Percentiles rank a stretch among this genome's conserved stretches.
phyloP scores from a whole-genome alignment of 495 filamentous ascomycete genomes.

The Penicillium egyptiacum region DNA sequence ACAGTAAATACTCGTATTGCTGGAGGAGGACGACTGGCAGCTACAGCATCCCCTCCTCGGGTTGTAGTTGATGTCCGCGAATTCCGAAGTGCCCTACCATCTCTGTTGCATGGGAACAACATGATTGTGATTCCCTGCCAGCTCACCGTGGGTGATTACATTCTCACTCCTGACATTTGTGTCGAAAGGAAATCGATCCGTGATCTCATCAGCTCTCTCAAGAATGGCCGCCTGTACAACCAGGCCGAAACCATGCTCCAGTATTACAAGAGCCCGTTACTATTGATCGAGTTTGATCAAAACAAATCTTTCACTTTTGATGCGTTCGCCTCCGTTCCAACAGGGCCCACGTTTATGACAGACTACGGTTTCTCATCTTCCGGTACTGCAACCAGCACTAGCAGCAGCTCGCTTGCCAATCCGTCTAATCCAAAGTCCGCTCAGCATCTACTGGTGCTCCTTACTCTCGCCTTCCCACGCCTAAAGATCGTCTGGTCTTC shows the following conservation, averaged over 20 bases:
- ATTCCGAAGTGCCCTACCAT: constrained; percentile 89
- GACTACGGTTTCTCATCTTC: constrained; percentile 68
- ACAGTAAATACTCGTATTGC: constrained; percentile 97
- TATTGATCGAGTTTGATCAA: constrained; percentile 96
- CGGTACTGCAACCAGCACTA: constrained; percentile 54
- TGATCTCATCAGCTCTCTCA: constrained; percentile 88
- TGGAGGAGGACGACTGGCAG: constrained; percentile 82
- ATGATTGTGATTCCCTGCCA: constrained; percentile 89
- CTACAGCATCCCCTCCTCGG: constrained; percentile 86
- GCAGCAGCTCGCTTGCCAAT: constrained; percentile 44
- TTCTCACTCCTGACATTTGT: constrained; percentile 85
- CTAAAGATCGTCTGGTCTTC: constrained; percentile 92
- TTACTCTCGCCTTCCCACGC: constrained; percentile 88
- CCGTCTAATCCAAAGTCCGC: constrained; percentile 63
- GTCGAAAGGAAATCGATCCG: constrained; percentile 91
- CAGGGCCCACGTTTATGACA: constrained; percentile 40
- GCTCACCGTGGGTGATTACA: constrained; percentile 95
- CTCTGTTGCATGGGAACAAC: constrained; percentile 81
- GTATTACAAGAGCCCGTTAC: constrained; percentile 86
- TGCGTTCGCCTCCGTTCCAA: constrained; percentile 63
- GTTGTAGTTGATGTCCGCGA: constrained; percentile 95
- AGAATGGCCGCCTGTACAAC: constrained; percentile 85
- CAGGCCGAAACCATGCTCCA: constrained; percentile 93
- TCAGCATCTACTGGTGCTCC: constrained; percentile 87
- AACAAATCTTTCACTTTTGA: constrained; percentile 97